Evolutionary conservation across 2,329 filamentous ascomycete genomes (phyloP).

Genomic region (Neopestalotiopsis clavispora): DNA sequence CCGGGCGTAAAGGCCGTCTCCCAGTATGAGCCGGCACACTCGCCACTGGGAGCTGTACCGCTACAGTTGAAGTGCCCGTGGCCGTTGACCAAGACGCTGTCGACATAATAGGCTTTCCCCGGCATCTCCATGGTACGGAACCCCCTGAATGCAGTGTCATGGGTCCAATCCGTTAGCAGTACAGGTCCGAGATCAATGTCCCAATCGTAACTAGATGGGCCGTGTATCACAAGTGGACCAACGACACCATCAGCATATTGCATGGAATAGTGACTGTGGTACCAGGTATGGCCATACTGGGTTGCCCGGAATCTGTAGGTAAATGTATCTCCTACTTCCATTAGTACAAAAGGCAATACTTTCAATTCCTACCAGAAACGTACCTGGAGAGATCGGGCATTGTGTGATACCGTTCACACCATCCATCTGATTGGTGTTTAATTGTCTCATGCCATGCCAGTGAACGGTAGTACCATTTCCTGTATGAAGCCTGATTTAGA

Average conservation of each 20-base stretch:
- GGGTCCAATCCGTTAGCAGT: constrained; percentile 64
- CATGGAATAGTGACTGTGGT: constrained; percentile 62
- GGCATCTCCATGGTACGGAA: constrained; percentile 35
- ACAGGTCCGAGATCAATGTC: constrained; percentile 66
- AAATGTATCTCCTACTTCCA: constrained; percentile 37
- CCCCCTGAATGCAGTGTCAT: constrained; percentile 41
- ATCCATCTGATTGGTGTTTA: constrained; percentile 56
- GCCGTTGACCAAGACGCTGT: constrained; percentile 45
- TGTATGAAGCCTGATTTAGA: constrained; percentile 33
- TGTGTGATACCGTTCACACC: constrained; percentile 57
- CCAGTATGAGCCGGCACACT: constrained; percentile 21
- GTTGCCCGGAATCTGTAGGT: constrained; percentile 60
- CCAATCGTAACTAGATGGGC: constrained; percentile 61
- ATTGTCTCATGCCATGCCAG: constrained; percentile 67
- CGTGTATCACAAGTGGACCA: constrained; percentile 65
- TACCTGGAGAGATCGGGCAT: constrained; percentile 55
- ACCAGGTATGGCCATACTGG: constrained; percentile 61
- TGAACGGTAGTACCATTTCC: constrained; percentile 65
- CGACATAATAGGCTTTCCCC: constrained; percentile 38
- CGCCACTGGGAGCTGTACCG: constrained; percentile 27
- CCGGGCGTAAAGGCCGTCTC: constrained; percentile 40
- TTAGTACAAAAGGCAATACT: too few species aligned
- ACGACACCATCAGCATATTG: constrained; percentile 56
- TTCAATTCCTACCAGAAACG: too few species aligned
- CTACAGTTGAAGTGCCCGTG: constrained; percentile 29